Percentiles rank a stretch among this genome's conserved stretches.
Conservation (phyloP, 2,329 filamentous ascomycete genomes). For the Pyrenochaeta sp. region DNA sequence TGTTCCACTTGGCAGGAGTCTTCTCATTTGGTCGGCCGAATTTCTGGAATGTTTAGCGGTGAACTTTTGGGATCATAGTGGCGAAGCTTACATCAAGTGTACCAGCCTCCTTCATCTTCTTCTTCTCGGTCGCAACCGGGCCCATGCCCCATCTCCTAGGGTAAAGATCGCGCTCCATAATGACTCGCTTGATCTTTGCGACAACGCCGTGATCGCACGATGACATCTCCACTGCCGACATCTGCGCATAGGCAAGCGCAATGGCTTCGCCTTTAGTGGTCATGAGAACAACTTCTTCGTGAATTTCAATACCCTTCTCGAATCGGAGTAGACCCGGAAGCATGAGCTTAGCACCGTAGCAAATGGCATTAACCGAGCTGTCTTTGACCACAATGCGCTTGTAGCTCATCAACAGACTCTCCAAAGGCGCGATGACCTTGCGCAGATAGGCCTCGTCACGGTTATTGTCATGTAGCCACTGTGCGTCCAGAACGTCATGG, state of each 20-base stretch:
- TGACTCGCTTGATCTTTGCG: constrained; percentile 98
- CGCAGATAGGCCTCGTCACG: constrained; percentile 93
- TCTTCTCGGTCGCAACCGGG: constrained; percentile 93
- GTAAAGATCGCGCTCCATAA: constrained; percentile 99
- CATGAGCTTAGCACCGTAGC: constrained; percentile 99
- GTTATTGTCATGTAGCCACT: constrained; percentile 96
- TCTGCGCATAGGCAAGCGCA: constrained; percentile 93
- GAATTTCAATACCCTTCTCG: constrained; percentile 88
- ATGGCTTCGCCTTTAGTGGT: constrained; percentile 99
- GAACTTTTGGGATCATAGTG: not conserved
- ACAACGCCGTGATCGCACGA: constrained; percentile 98
- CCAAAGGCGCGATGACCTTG: constrained; percentile 88
- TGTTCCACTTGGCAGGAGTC: constrained; percentile 92
- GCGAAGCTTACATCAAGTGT: constrained; percentile 78
- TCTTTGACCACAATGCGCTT: constrained; percentile 99
- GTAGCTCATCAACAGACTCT: constrained; percentile 90
- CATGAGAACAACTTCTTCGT: constrained; percentile 97
- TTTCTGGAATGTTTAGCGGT: constrained; percentile 67
- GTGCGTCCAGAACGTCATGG: constrained; percentile 93
- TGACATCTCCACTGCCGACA: constrained; percentile 97
- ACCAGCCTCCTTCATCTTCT: constrained; percentile 98
- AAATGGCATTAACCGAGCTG: constrained; percentile 93
- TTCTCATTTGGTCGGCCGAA: constrained; percentile 90
- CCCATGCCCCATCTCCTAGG: constrained; percentile 96
- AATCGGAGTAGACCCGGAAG: constrained; percentile 94